A percentile compares a stretch with the other conserved stretches of the same genome.
Evolutionary conservation across 208 protist genomes (phyloP).

Genomic region (Trypanosoma lewisi): DNA sequence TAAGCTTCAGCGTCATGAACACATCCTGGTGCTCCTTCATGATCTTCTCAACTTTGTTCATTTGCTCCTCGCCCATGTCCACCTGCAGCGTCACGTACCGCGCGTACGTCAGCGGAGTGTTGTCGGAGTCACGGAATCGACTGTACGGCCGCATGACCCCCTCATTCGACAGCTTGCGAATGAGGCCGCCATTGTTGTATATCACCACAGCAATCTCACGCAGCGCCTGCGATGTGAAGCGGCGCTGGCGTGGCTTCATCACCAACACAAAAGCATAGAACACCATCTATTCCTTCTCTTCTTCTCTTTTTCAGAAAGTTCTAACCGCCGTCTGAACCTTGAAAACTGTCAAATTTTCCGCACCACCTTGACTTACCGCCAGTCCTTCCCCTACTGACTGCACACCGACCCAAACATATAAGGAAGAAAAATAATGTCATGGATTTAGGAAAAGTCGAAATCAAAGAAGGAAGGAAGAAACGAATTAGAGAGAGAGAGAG

Average conservation of each 20-base stretch:
- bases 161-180: slow-evolving; percentile 83
- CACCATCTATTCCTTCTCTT: slow-evolving; percentile 50
- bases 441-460: neutral
- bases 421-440: neutral
- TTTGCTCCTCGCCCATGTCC: slow-evolving; percentile 84
- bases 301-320: neutral
- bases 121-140: slow-evolving; percentile 78
- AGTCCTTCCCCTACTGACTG: neutral
- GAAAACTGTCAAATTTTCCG: neutral
- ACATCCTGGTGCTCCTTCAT: slow-evolving; percentile 84
- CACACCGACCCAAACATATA: neutral
- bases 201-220: slow-evolving; percentile 71
- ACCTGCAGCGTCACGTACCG: slow-evolving; percentile 85
- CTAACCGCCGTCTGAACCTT: neutral
- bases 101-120: slow-evolving; percentile 73
- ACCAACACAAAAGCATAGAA: slow-evolving; percentile 86
- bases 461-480: neutral
- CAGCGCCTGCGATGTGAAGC: slow-evolving; percentile 71
- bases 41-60: slow-evolving; percentile 72
- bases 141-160: slow-evolving; percentile 87
- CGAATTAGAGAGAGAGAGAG: neutral
- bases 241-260: slow-evolving; percentile 77
- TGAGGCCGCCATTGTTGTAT: slow-evolving; percentile 79
- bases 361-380: neutral
- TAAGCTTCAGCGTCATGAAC: slow-evolving; percentile 67